Evolutionary conservation across 768 basidiomycete species (phyloP).

Genomic region (Gymnopilus dilepis): DNA sequence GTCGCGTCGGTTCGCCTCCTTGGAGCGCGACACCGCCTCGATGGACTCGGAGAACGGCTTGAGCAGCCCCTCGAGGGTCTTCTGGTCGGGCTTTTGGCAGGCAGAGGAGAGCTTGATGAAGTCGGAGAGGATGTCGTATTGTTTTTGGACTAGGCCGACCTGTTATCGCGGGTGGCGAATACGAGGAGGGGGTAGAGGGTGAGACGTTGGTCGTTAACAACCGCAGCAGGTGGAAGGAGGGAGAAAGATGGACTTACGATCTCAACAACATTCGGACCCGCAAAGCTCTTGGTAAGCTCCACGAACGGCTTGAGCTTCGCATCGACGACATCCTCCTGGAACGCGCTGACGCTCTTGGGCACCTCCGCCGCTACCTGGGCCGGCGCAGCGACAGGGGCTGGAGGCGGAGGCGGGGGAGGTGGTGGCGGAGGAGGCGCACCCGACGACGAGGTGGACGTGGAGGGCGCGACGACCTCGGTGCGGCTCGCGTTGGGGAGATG

Average conservation of each 20-base stretch:
- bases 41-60: conserved; percentile 73
- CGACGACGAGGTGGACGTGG: conserved; percentile 15
- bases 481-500: neutral
- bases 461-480: neutral
- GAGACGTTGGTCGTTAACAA: neutral
- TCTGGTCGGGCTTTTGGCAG: conserved; percentile 82
- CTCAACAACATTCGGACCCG: conserved; percentile 70
- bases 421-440: conserved; percentile 10
- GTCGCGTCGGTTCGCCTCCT: conserved; percentile 81
- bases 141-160: conserved; percentile 71
- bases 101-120: conserved; percentile 69
- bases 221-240: neutral
- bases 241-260: conserved; percentile 58
- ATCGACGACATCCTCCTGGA: conserved; percentile 73
- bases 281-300: conserved; percentile 72
- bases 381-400: conserved; percentile 33
- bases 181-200: neutral
- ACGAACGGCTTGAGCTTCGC: conserved; percentile 78
- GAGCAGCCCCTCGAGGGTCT: conserved; percentile 61
- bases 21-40: conserved; percentile 76
- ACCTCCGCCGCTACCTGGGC: conserved; percentile 44
- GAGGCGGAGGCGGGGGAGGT: conserved; percentile 9
- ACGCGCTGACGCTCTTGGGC: conserved; percentile 71
- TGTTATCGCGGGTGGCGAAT: too few relatives aligned
- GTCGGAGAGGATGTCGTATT: conserved; percentile 70